A percentile compares a stretch with the other conserved stretches of the same genome.
Conservation (phyloP, 176 grass and related monocot species). For the Ananas comosus region DNA sequence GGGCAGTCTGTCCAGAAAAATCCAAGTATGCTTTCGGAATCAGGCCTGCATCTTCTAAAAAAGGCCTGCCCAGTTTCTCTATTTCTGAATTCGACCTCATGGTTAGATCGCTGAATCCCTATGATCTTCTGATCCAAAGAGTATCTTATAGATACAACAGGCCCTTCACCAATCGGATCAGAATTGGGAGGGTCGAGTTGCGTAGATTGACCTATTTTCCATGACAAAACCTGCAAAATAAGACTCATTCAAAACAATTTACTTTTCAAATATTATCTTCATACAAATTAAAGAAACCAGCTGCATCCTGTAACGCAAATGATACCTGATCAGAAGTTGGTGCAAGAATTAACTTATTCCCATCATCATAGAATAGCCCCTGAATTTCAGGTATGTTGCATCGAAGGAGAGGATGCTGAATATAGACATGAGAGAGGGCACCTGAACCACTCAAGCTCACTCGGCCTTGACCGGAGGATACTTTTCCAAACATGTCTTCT, state of each 20-base stretch:
- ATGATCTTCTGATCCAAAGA: conserved; percentile 72
- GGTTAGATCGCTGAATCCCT: conserved; percentile 71
- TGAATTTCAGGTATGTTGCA: conserved; percentile 75
- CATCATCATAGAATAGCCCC: conserved; percentile 88
- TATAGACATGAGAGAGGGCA: conserved; percentile 76
- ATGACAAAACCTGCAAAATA: conserved; percentile 75
- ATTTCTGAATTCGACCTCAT: conserved; percentile 73
- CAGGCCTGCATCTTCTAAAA: conserved; percentile 57
- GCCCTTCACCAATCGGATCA: conserved; percentile 69
- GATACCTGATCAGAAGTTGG: conserved; percentile 77
- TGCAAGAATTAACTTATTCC: conserved; percentile 78
- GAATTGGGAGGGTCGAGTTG: conserved; percentile 69
- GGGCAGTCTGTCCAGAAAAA: conserved; percentile 98
- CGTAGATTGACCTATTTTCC: conserved; percentile 51
- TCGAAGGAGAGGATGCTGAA: conserved; percentile 76
- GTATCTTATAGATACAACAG: conserved; percentile 78
- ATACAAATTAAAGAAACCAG: neutral
- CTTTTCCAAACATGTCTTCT: conserved; percentile 23
- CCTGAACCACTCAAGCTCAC: conserved; percentile 50
- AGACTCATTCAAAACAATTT: conserved; percentile 5
- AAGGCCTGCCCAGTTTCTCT: conserved; percentile 65
- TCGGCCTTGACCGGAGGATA: conserved; percentile 31
- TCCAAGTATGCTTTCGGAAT: conserved; percentile 82
- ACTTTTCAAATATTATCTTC: conserved; percentile 3
- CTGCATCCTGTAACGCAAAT: conserved; percentile 11